phyloP scores from a whole-genome alignment of 441 rosid genomes.

The Pelargonium citronellum region DNA sequence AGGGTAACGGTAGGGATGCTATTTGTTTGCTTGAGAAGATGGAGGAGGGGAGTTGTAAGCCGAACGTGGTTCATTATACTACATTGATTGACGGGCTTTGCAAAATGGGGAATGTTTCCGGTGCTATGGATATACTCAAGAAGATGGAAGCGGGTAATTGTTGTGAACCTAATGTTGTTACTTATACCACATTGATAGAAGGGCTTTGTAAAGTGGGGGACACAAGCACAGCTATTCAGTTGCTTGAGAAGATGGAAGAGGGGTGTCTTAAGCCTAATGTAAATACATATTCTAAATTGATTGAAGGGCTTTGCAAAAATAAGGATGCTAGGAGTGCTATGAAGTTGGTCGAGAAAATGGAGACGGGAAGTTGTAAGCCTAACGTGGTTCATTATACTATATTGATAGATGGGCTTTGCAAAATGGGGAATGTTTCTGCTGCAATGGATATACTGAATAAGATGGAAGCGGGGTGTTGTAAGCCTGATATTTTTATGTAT shows the following conservation, averaged over 20 bases:
- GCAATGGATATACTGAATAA: background rate
- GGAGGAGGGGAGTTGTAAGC: background rate
- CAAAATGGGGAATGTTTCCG: background rate
- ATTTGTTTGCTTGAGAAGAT: background rate
- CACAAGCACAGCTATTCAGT: background rate
- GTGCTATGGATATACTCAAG: background rate
- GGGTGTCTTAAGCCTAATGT: background rate
- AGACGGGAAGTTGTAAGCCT: background rate
- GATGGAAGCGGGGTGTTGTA: background rate
- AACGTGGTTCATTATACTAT: background rate
- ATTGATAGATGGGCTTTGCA: background rate
- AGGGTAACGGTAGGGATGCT: background rate
- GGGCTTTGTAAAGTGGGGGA: background rate
- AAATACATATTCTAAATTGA: background rate
- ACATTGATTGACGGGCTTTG: background rate
- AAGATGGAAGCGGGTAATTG: background rate
- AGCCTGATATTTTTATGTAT: background rate
- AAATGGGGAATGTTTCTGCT: background rate
- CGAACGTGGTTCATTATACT: background rate
- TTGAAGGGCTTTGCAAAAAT: background rate
- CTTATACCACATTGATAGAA: background rate
- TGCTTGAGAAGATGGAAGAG: conserved; percentile 1
- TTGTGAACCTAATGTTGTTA: background rate
- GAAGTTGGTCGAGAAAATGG: background rate
- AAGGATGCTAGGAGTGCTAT: background rate